phyloP scores from a whole-genome alignment of 2,329 filamentous ascomycete genomes.

The Zelopaecilomyces penicillatus region DNA sequence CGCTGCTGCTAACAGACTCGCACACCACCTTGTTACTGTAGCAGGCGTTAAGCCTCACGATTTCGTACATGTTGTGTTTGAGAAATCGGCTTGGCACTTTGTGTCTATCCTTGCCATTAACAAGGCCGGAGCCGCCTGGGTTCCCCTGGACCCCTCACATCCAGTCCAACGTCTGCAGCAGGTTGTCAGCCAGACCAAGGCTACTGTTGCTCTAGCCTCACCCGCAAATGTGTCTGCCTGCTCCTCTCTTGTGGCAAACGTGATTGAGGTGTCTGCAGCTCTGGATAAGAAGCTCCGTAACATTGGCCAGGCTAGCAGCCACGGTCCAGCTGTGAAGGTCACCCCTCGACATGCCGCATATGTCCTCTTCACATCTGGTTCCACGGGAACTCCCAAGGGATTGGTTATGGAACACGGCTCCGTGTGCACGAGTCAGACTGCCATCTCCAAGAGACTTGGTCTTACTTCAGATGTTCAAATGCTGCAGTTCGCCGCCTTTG shows the following conservation, averaged over 20 bases:
- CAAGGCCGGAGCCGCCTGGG: background rate
- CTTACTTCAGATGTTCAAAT: background rate
- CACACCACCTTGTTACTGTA: background rate
- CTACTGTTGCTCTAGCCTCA: too few relatives aligned
- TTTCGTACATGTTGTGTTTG: background rate
- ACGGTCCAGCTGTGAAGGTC: background rate
- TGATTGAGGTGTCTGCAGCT: slow-evolving; percentile 2
- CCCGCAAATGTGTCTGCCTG: background rate
- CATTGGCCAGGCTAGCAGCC: background rate
- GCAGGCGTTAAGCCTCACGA: background rate
- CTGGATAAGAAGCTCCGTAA: slow-evolving; percentile 2
- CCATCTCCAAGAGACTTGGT: background rate
- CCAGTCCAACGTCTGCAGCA: background rate
- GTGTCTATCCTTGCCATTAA: background rate
- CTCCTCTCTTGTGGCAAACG: background rate
- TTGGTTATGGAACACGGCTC: background rate
- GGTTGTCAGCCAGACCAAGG: too few relatives aligned
- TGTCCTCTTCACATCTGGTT: background rate
- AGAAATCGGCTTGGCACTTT: background rate
- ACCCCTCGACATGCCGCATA: background rate
- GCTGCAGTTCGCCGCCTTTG: background rate
- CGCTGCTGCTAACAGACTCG: background rate
- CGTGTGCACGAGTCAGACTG: background rate
- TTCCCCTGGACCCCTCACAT: background rate
- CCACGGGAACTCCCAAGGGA: background rate